Base-by-base conservation (phyloP, 768 basidiomycete genomes). In the Collybia mongolica region DNA sequence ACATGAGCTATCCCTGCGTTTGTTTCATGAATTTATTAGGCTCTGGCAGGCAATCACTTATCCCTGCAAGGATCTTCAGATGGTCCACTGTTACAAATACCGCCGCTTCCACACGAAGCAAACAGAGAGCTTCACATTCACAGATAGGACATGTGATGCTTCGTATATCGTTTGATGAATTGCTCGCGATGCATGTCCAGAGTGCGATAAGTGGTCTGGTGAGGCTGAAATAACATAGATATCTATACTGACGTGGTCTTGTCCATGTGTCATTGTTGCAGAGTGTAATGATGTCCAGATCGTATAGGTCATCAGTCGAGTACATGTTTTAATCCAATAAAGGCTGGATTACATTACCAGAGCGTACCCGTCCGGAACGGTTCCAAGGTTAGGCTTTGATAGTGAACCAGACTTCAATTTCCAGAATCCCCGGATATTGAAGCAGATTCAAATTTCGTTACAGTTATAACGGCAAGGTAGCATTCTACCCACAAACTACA, bases 391-490 rank as follows among this genome's bases (percentile, higher is more conserved):
- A 32, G 11, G 18, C 6, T 6, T 26, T 22, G 56, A 70, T 66
- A 8, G 65, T 61, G 56, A 72, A 70, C 12, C n/a, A 61, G 62
- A 48, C 68, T 69, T 45, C 61, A 65, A 43, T 71, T 71, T 22
- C 68, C 72, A 1, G 70, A 71, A 45, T 71, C 67, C 12, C 71
- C 70, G 28, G 70, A 65, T 40, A 71, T 68, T 69, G n/a, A 24
- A 42, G 22, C n/a, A 18, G 49, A 26, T 26, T 26, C 24, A 32
- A 32, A 5, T 6, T 32, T 32, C 11, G 32, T 32, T 9, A 32
- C 24, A n/a, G 38, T 28, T 49, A 36, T 43, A 18, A n/a, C 17
- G 9, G 32, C 9, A 9, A n/a, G 2, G 5, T 44, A 22, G 26
- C 18, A 26, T 17, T 15, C 35, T 24, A 65, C 64, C 52, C 44